Evolutionary conservation across 768 basidiomycete species (phyloP).

Genomic region (Termitomyces sp.): DNA sequence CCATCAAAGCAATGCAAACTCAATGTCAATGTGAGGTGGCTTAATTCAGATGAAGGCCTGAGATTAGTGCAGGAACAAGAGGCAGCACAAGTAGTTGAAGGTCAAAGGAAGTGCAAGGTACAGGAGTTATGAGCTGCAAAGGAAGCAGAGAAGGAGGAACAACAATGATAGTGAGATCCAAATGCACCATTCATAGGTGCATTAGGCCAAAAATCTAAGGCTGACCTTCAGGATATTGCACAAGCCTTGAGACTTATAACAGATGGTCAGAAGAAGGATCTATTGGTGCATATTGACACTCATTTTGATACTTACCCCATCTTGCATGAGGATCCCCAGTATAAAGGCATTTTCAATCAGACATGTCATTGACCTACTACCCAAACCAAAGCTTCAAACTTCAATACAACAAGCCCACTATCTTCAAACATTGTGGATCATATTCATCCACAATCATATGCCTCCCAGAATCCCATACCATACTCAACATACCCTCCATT

Average conservation of each 20-base stretch:
- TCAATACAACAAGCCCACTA: background rate
- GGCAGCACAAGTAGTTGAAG: background rate
- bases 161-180: background rate
- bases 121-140: background rate
- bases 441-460: background rate
- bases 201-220: background rate
- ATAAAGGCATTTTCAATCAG: too few species aligned
- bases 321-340: too few species aligned
- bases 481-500: background rate
- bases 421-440: background rate
- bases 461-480: background rate
- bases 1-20: too few species aligned
- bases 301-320: too few species aligned
- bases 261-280: background rate
- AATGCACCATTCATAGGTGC: background rate
- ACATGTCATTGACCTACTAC: too few species aligned
- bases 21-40: too few species aligned
- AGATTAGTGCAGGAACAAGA: background rate
- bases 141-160: background rate
- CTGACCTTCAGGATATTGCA: background rate
- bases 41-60: too few species aligned
- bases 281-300: background rate
- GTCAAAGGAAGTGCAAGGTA: background rate
- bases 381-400: too few species aligned
- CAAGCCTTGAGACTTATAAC: background rate